Percentiles rank a stretch among this genome's conserved stretches.
phyloP scores from a whole-genome alignment of 768 basidiomycete species.

The Serendipita vermifera region DNA sequence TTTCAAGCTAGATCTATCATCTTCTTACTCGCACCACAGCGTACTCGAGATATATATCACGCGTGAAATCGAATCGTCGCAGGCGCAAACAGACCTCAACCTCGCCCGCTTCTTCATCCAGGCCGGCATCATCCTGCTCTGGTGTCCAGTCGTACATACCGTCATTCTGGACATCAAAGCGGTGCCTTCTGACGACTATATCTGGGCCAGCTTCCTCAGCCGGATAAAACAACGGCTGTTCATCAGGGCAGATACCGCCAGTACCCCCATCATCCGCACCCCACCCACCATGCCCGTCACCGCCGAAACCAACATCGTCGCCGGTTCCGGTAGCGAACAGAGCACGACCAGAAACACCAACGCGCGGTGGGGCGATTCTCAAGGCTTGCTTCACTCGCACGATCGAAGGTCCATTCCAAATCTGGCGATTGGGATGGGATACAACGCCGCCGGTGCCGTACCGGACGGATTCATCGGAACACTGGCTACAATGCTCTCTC shows the following conservation, averaged over 20 bases:
- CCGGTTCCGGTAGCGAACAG: not conserved
- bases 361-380: not conserved
- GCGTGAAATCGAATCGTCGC: not conserved
- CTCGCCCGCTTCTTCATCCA: slow-evolving; percentile 5
- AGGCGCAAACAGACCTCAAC: slow-evolving; percentile 6
- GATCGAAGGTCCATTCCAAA: not conserved
- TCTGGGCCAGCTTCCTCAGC: slow-evolving; percentile 7
- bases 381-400: slow-evolving; percentile 2
- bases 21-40: not conserved
- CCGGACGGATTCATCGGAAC: not conserved
- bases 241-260: not conserved
- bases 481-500: not conserved
- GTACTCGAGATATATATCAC: slow-evolving; percentile 5
- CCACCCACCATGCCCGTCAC: not conserved
- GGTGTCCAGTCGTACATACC: not conserved
- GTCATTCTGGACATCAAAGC: slow-evolving; percentile 1
- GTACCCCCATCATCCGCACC: not conserved
- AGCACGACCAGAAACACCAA: not conserved
- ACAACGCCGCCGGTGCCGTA: not conserved
- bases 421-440: not conserved
- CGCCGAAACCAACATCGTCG: not conserved
- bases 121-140: slow-evolving; percentile 1
- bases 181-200: not conserved
- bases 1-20: not conserved
- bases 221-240: slow-evolving; percentile 1